phyloP scores from a whole-genome alignment of 495 filamentous ascomycete species.

The Penicillium cataractarum region DNA sequence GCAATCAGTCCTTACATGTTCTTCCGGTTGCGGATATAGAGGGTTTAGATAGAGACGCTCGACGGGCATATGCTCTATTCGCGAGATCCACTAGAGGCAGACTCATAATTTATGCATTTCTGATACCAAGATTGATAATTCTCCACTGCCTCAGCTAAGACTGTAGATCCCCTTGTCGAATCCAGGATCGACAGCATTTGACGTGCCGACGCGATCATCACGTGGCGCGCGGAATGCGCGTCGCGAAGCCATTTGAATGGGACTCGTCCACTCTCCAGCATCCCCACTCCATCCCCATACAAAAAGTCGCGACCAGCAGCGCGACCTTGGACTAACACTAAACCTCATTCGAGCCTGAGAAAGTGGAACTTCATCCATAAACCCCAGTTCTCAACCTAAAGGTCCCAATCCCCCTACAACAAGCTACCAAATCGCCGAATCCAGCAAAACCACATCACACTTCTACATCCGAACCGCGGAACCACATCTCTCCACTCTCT shows the following conservation, averaged over 20 bases:
- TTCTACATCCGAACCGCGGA: conserved; percentile 32
- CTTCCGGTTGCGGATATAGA: too few species aligned
- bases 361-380: neutral
- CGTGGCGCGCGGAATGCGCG: conserved; percentile 26
- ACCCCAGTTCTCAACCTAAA: neutral
- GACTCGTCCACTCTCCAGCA: conserved; percentile 12
- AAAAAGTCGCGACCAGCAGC: conserved; percentile 13
- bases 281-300: conserved; percentile 9
- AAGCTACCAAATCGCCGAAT: conserved; percentile 8
- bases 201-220: conserved; percentile 24
- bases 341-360: neutral
- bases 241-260: conserved; percentile 19
- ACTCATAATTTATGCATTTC: neutral
- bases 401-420: neutral
- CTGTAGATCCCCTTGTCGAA: neutral
- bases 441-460: conserved; percentile 22
- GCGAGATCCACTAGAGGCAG: neutral
- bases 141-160: neutral
- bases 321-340: neutral
- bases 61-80: neutral
- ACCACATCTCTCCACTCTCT: conserved; percentile 14
- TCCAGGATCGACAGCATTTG: conserved; percentile 3
- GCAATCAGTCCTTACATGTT: too few species aligned
- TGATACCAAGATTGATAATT: neutral
- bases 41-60: too few species aligned